These are phyloP conservation scores for Lactifluus piperatus DNA, from an alignment of 768 basidiomycete species.

Conservation along the genomic window DNA sequence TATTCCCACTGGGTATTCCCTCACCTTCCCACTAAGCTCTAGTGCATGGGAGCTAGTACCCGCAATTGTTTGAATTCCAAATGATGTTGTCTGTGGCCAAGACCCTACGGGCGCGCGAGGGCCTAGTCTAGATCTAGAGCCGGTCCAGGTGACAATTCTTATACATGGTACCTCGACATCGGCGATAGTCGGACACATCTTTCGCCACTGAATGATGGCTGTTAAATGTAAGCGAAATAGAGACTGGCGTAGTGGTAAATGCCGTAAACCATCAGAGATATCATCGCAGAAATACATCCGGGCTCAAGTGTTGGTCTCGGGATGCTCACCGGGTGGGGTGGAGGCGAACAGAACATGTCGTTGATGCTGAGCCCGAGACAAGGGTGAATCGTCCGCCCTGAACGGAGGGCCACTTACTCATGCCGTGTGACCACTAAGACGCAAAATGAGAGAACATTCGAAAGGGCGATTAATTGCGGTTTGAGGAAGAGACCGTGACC, in stretches of 20 bases:
- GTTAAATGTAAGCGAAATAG: neutral
- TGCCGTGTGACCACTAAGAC: neutral
- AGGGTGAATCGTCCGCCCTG: neutral
- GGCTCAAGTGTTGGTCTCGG: neutral
- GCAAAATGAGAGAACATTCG: neutral
- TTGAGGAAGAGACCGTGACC: constrained; percentile 8
- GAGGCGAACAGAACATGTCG: neutral
- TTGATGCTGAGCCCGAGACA: neutral
- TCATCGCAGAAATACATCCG: neutral
- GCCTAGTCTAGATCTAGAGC: neutral
- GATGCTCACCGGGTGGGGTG: neutral
- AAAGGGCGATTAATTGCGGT: constrained; percentile 7
- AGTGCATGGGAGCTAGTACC: neutral
- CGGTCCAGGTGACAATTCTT: neutral
- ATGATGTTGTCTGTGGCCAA: neutral
- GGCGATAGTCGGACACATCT: neutral
- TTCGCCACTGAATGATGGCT: neutral
- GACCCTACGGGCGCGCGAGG: neutral
- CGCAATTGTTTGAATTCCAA: neutral
- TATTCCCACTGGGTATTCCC: neutral
- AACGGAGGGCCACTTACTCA: neutral
- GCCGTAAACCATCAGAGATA: neutral
- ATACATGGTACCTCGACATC: neutral
- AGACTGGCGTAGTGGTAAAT: neutral
- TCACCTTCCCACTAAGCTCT: neutral